Evolutionary conservation across 257 asterid species (phyloP).

Genomic region (Coffea canephora): DNA sequence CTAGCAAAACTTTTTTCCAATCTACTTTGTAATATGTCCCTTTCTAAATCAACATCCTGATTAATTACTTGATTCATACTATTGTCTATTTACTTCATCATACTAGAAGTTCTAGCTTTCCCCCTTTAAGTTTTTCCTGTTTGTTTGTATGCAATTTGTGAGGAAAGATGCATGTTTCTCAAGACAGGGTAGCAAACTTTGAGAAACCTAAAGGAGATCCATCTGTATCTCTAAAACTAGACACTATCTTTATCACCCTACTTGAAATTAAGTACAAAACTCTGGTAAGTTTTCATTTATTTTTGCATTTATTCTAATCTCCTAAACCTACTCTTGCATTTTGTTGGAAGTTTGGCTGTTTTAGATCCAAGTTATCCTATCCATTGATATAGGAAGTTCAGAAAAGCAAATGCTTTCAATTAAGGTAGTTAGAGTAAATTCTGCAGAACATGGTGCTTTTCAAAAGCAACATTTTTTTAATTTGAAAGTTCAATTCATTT

Average conservation of each 20-base stretch:
- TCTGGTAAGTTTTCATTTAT: constrained; percentile 7
- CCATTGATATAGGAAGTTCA: constrained; percentile 79
- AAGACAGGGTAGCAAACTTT: constrained; percentile 91
- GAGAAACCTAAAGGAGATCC: constrained; percentile 99
- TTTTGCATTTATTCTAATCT: constrained; percentile 28
- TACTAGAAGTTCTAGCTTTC: not conserved
- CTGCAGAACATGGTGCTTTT: no score
- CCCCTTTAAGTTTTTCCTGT: not conserved
- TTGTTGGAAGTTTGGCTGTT: constrained; percentile 87
- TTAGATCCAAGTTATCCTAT: constrained; percentile 90
- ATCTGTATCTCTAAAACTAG: constrained; percentile 76
- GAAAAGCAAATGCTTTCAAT: constrained; percentile 4
- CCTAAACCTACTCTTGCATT: constrained; percentile 28
- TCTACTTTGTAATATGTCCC: not conserved
- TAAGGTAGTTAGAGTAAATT: no score
- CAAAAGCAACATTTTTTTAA: no score
- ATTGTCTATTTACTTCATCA: not conserved
- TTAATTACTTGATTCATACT: not conserved
- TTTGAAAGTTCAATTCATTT: no score
- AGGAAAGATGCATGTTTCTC: constrained; percentile 15
- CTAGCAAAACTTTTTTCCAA: not conserved
- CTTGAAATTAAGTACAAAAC: constrained; percentile 59
- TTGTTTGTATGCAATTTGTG: not conserved
- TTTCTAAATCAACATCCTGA: not conserved
- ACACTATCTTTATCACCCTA: constrained; percentile 86